These are phyloP conservation scores for Fusarium ramigenum DNA, from an alignment of 2,329 filamentous ascomycete genomes.

Conservation along the genomic window DNA sequence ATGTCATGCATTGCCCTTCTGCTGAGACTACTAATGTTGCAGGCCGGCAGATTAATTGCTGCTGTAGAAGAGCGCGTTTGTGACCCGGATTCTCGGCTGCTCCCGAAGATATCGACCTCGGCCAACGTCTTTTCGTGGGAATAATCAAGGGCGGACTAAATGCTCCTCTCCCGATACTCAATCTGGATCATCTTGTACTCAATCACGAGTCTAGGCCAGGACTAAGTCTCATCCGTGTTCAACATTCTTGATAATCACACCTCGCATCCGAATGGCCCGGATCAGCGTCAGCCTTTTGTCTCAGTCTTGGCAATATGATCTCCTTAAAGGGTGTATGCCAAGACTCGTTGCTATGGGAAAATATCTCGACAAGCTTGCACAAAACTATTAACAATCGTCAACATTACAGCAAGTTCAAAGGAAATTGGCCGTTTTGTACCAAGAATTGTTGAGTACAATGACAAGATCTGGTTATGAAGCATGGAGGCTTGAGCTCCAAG, in stretches of 20 bases:
- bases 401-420: rapidly evolving
- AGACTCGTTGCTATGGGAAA: not conserved
- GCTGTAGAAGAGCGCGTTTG: not conserved
- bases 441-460: not conserved
- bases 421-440: rapidly evolving
- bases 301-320: not conserved
- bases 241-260: not conserved
- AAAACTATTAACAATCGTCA: rapidly evolving
- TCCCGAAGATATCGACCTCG: not conserved
- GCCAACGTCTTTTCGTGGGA: not conserved
- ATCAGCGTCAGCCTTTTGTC: not conserved
- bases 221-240: not conserved
- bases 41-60: rapidly evolving
- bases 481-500: not conserved
- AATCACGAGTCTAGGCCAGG: not conserved
- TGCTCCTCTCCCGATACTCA: not conserved
- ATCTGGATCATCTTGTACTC: not conserved
- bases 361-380: rapidly evolving
- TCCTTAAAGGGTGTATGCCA: not conserved
- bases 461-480: not conserved
- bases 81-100: not conserved
- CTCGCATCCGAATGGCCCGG: slow-evolving; percentile 4
- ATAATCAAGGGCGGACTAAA: not conserved
- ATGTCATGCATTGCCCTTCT: rapidly evolving
- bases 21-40: no score